Conservation (phyloP, 2,329 filamentous ascomycete species). For the Trichoderma polysporum region DNA sequence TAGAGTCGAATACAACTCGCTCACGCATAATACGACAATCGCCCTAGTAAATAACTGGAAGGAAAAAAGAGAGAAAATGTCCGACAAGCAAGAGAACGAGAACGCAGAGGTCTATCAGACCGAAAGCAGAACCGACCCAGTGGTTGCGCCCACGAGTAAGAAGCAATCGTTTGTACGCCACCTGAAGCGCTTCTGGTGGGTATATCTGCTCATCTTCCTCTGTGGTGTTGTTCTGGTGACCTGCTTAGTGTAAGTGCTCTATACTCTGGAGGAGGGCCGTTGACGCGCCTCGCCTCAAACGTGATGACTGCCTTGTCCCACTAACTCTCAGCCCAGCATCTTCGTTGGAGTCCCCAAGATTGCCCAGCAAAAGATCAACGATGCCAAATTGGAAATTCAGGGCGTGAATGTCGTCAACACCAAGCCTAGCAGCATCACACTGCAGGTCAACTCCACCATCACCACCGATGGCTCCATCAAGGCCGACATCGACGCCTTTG, state of each 20-base stretch:
- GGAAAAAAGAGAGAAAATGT: slow-evolving; percentile 32
- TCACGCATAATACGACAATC: background rate
- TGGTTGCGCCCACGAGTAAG: slow-evolving; percentile 34
- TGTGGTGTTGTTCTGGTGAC: slow-evolving; percentile 55
- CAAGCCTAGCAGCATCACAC: slow-evolving; percentile 44
- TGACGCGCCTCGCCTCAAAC: background rate
- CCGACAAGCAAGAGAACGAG: slow-evolving; percentile 39
- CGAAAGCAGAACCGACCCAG: slow-evolving; percentile 32
- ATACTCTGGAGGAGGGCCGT: too few species aligned
- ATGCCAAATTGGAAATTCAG: slow-evolving; percentile 52
- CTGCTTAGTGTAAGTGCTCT: slow-evolving; percentile 57
- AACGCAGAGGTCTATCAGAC: slow-evolving; percentile 38
- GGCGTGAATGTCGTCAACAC: slow-evolving; percentile 51
- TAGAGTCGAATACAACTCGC: background rate
- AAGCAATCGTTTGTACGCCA: slow-evolving; percentile 44
- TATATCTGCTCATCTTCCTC: slow-evolving; percentile 52
- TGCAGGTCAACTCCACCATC: slow-evolving; percentile 58
- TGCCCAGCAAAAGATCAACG: slow-evolving; percentile 56
- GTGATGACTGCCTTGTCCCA: background rate
- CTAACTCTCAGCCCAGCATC: slow-evolving; percentile 41
- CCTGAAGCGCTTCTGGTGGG: slow-evolving; percentile 61
- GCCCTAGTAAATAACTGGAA: background rate
- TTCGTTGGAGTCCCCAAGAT: slow-evolving; percentile 57
- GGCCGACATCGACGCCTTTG: slow-evolving; percentile 51
- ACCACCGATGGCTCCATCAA: slow-evolving; percentile 51